Conservation (phyloP, 2,329 filamentous ascomycete genomes). For the Colletotrichum sp. region DNA sequence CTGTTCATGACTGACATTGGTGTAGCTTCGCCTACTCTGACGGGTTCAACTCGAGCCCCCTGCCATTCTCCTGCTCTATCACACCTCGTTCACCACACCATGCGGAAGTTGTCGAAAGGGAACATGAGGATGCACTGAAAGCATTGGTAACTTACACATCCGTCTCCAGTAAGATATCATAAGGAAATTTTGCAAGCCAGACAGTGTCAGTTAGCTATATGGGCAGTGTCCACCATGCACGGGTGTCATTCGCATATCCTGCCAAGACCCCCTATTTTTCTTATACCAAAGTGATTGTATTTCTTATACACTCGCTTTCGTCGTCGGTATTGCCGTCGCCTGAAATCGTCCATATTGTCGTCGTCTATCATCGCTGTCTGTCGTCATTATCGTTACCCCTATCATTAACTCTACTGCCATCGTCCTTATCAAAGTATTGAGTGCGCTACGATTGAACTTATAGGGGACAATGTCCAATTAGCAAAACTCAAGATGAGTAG, state of each 20-base stretch:
- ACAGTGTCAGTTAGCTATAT: too few species aligned
- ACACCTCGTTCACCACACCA: conserved; percentile 36
- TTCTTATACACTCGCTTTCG: too few species aligned
- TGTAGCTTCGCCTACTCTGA: conserved; percentile 45
- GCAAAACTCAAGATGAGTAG: neutral
- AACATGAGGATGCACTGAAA: conserved; percentile 29
- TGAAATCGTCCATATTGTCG: too few species aligned
- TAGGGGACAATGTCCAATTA: neutral
- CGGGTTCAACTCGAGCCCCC: conserved; percentile 45
- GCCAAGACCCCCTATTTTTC: too few species aligned
- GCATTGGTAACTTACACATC: conserved; percentile 31
- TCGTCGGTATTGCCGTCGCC: too few species aligned
- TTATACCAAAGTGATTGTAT: too few species aligned
- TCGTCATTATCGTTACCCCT: neutral
- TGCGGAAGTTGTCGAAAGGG: conserved; percentile 33
- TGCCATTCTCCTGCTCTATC: conserved; percentile 46
- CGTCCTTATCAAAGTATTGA: neutral
- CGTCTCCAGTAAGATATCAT: conserved; percentile 24
- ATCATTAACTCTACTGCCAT: too few species aligned
- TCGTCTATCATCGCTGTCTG: neutral
- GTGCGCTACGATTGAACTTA: fast-evolving
- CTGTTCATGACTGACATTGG: neutral
- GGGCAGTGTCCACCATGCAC: too few species aligned
- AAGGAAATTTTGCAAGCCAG: neutral
- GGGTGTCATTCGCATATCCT: too few species aligned